Conservation (phyloP, 305 asterid genomes). For the Fraxinus sp. region DNA sequence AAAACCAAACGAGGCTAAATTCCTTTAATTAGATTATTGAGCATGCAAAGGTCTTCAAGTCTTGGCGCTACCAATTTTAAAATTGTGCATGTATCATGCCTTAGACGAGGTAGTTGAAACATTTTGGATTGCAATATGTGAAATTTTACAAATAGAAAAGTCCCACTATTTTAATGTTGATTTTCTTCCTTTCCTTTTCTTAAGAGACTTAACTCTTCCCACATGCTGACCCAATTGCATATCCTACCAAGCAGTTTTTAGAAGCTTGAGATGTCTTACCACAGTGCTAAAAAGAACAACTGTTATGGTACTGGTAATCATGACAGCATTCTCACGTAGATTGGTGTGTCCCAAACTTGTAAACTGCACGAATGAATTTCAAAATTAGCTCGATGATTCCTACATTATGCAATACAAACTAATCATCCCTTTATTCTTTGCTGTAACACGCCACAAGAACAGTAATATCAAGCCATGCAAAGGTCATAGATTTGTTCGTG, state of each 20-base stretch:
- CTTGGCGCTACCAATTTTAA: not conserved
- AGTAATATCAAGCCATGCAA: not conserved
- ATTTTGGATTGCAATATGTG: not conserved
- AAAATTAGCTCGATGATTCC: slow-evolving; percentile 2
- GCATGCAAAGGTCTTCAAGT: not conserved
- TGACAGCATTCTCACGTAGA: slow-evolving; percentile 61
- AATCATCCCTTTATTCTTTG: not conserved
- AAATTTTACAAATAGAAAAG: not conserved
- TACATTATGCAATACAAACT: not conserved
- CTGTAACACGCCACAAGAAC: not conserved
- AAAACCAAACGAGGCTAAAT: not conserved
- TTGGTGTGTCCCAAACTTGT: slow-evolving; percentile 73
- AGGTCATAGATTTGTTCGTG: not conserved
- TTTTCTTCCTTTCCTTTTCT: not conserved
- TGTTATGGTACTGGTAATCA: slow-evolving; percentile 94
- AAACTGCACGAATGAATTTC: slow-evolving; percentile 50
- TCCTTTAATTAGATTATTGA: not conserved
- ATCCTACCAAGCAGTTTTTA: not conserved
- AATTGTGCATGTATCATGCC: not conserved
- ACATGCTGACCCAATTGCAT: not conserved
- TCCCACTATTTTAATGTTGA: not conserved
- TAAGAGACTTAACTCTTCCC: not conserved
- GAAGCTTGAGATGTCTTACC: slow-evolving; percentile 48
- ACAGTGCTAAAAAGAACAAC: slow-evolving; percentile 96
- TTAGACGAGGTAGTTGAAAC: not conserved